phyloP scores from a whole-genome alignment of 192 early-diverging fungal genomes.

The Coemansia sp. region DNA sequence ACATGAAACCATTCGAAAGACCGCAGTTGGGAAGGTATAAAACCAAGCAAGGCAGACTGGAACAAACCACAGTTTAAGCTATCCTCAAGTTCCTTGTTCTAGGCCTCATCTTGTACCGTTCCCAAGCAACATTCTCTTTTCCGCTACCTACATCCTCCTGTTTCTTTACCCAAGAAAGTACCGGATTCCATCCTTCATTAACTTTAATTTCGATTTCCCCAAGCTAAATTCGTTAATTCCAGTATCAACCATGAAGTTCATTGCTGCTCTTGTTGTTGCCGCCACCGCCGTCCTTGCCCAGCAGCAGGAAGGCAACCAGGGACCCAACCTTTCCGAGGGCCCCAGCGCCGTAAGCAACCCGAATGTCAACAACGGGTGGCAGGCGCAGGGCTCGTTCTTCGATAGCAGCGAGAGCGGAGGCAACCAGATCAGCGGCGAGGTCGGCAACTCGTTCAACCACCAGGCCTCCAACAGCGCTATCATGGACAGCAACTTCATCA shows the following conservation, averaged over 20 bases:
- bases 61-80: neutral
- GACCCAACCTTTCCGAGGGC: conserved; percentile 29
- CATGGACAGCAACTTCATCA: conserved; percentile 30
- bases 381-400: conserved; percentile 38
- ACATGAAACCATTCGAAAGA: neutral
- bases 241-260: conserved; percentile 46
- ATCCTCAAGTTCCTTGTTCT: conserved; percentile 31
- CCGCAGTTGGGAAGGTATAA: conserved; percentile 6
- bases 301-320: conserved; percentile 40
- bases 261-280: conserved; percentile 52
- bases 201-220: neutral
- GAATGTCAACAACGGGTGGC: conserved; percentile 50
- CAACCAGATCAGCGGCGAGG: conserved; percentile 30
- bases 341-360: conserved; percentile 41
- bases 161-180: neutral
- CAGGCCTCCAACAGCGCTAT: conserved; percentile 23
- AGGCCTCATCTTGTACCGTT: conserved; percentile 39
- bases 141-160: neutral
- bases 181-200: neutral
- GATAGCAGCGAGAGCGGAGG: conserved; percentile 26
- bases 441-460: conserved; percentile 24
- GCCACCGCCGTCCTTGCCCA: conserved; percentile 51
- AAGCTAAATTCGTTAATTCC: neutral
- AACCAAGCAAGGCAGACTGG: neutral
- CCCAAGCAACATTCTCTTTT: neutral